Evolutionary conservation across 306 rosid species (phyloP).

Genomic region (Vachellia collinsii): DNA sequence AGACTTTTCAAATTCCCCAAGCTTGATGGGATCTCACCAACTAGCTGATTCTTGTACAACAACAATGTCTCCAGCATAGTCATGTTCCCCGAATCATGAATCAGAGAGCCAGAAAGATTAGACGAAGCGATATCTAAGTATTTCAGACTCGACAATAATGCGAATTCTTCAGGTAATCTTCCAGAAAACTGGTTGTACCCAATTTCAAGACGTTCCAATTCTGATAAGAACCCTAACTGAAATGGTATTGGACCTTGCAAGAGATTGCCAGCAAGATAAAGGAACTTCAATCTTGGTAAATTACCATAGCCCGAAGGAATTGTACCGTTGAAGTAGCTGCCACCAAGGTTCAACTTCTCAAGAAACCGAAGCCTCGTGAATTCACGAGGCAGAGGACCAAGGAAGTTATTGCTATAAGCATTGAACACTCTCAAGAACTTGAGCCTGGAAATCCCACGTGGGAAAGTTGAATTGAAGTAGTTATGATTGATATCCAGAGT

Average conservation of each 20-base stretch:
- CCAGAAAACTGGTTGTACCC: constrained; percentile 80
- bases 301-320: constrained; percentile 70
- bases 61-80: constrained; percentile 62
- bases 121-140: constrained; percentile 72
- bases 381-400: constrained; percentile 69
- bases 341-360: constrained; percentile 81
- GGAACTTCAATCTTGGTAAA: constrained; percentile 55
- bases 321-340: constrained; percentile 75
- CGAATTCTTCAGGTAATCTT: constrained; percentile 58
- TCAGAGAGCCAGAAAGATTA: constrained; percentile 59
- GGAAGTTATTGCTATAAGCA: constrained; percentile 86
- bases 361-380: constrained; percentile 58
- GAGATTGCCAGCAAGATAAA: constrained; percentile 70
- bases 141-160: constrained; percentile 55
- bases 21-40: constrained; percentile 70
- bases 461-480: constrained; percentile 73
- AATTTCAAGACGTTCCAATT: constrained; percentile 74
- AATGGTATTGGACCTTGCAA: constrained; percentile 68
- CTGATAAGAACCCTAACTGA: constrained; percentile 57
- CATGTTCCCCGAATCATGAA: constrained; percentile 69
- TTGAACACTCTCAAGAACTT: constrained; percentile 67
- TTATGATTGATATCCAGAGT: constrained; percentile 76
- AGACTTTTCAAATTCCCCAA: constrained; percentile 59
- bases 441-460: constrained; percentile 83
- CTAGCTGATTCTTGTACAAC: constrained; percentile 62